A percentile compares a stretch with the other conserved stretches of the same genome.
These are phyloP conservation scores for Xylaria scruposa DNA, from an alignment of 495 filamentous ascomycete species.

Conservation along the genomic window DNA sequence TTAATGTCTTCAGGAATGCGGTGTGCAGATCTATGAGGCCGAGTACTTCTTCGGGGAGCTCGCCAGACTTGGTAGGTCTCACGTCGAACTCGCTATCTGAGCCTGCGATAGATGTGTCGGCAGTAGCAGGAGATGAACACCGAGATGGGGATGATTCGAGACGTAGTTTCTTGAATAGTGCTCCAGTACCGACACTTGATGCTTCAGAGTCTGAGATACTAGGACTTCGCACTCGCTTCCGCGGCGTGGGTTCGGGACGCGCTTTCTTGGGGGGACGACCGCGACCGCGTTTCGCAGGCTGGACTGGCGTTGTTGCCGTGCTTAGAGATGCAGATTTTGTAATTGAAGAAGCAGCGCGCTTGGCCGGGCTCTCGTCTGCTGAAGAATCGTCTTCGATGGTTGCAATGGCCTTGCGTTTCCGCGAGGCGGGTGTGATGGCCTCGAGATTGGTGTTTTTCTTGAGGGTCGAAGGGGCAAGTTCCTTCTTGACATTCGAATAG, in stretches of 20 bases:
- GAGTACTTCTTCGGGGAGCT: slow-evolving; percentile 60
- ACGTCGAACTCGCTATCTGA: slow-evolving; percentile 39
- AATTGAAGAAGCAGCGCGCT: slow-evolving; percentile 20
- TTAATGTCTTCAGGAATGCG: slow-evolving; percentile 64
- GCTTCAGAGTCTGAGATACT: slow-evolving; percentile 40
- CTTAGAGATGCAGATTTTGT: slow-evolving; percentile 16
- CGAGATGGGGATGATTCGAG: slow-evolving; percentile 47
- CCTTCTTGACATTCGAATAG: slow-evolving; percentile 39
- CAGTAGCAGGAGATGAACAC: slow-evolving; percentile 36
- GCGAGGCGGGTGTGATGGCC: slow-evolving; percentile 37
- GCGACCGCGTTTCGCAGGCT: slow-evolving; percentile 31
- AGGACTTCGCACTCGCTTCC: slow-evolving; percentile 38
- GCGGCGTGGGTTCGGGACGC: slow-evolving; percentile 25
- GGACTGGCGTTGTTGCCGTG: slow-evolving; percentile 12
- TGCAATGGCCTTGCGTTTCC: slow-evolving; percentile 38
- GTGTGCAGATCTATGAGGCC: slow-evolving; percentile 63
- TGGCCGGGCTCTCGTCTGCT: slow-evolving; percentile 34
- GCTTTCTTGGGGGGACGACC: slow-evolving; percentile 35
- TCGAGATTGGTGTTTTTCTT: slow-evolving; percentile 33
- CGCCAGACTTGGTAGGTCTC: slow-evolving; percentile 24
- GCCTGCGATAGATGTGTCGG: slow-evolving; percentile 37
- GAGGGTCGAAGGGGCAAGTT: slow-evolving; percentile 27
- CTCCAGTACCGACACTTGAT: slow-evolving; percentile 37
- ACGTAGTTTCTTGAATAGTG: slow-evolving; percentile 49
- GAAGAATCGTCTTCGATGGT: slow-evolving; percentile 35